A percentile compares a stretch with the other conserved stretches of the same genome.
phyloP scores from a whole-genome alignment of 2,329 filamentous ascomycete genomes.

The Myriosclerotinia curreyana region DNA sequence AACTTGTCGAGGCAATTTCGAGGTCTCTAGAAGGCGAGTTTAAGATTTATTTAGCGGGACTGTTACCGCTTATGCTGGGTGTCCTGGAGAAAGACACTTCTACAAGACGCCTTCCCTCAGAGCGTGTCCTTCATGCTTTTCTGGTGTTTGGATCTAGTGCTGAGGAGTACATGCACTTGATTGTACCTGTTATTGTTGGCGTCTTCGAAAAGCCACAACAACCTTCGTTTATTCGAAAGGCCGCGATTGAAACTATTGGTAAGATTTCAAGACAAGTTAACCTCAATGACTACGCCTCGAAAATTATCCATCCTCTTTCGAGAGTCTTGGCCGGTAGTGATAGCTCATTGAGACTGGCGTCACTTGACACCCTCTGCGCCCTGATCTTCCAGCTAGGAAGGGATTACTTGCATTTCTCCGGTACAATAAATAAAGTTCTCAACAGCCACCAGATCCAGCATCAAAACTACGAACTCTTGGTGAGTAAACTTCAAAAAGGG shows the following conservation, averaged over 20 bases:
- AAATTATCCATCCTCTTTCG: conserved; percentile 91
- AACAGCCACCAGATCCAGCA: conserved; percentile 78
- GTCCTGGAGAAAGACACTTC: conserved; percentile 84
- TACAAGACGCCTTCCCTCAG: conserved; percentile 73
- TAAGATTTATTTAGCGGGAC: conserved; percentile 86
- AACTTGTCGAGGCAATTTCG: conserved; percentile 89
- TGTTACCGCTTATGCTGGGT: conserved; percentile 91
- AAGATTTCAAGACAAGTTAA: conserved; percentile 96
- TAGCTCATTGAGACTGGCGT: conserved; percentile 69
- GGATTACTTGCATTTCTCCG: conserved; percentile 92
- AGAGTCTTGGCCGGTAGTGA: conserved; percentile 76
- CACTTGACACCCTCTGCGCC: conserved; percentile 90
- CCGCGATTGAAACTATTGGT: conserved; percentile 90
- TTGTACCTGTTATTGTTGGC: conserved; percentile 90
- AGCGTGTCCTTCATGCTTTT: conserved; percentile 91
- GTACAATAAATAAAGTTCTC: conserved; percentile 86
- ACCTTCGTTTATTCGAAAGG: conserved; percentile 74
- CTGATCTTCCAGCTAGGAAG: conserved; percentile 94
- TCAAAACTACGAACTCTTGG: conserved; percentile 86
- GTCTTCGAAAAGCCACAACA: conserved; percentile 89
- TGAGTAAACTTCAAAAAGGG: conserved; percentile 89
- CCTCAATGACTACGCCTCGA: conserved; percentile 91
- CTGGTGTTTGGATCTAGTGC: conserved; percentile 92
- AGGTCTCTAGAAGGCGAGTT: conserved; percentile 95
- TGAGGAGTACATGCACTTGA: conserved; percentile 99